Base-by-base conservation (phyloP, 176 grass and related monocot genomes). In the Aegilops umbellulata region DNA sequence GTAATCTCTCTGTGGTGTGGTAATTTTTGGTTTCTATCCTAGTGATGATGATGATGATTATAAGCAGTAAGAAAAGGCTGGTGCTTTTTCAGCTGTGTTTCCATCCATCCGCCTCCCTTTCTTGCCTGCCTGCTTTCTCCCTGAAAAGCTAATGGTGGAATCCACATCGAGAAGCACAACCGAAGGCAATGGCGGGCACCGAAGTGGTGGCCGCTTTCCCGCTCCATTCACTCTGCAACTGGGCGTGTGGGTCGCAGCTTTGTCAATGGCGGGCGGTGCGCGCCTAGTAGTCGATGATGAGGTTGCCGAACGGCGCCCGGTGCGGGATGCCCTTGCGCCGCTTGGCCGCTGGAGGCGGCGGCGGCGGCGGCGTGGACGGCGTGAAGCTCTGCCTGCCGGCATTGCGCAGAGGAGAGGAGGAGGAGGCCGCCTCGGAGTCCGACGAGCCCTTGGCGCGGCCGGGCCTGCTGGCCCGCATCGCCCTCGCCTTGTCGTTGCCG, bases 311-410 rank as follows among this genome's bases (percentile, higher is more conserved):
- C 0, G 95, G 95, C 35, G 95, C 87, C 12, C 95, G 81, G 73
- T 93, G 95, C 0, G 95, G 95, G 60, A 98, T 86, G 82, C 95
- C 95, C 87, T 98, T 98, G 72, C 95, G 93, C 27, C 95, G 93
- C 70, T 98, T 98, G 3, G 89, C 53, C 22, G 88, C 84, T 26
- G 86, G 20, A 14, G 80, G 68, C 27, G 89, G 83, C 11, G 85
- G 86, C 71, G 95, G 89, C 4, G 92, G 90, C 4, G 93, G 95
- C n/a, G 92, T 94, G 69, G 92, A 90, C 24, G 92, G 93, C 57
- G 83, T 93, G 83, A 98, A 95, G 73, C 91, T 74, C 29, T 85
- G 89, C 15, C 78, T 89, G 87, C 32, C 64, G 64, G 90, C 81
- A 72, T 86, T 86, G 83, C 78, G 87, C 74, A 84, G 60, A 11